phyloP scores from a whole-genome alignment of 2,329 filamentous ascomycete species.

The Aspergillus tubingensis region DNA sequence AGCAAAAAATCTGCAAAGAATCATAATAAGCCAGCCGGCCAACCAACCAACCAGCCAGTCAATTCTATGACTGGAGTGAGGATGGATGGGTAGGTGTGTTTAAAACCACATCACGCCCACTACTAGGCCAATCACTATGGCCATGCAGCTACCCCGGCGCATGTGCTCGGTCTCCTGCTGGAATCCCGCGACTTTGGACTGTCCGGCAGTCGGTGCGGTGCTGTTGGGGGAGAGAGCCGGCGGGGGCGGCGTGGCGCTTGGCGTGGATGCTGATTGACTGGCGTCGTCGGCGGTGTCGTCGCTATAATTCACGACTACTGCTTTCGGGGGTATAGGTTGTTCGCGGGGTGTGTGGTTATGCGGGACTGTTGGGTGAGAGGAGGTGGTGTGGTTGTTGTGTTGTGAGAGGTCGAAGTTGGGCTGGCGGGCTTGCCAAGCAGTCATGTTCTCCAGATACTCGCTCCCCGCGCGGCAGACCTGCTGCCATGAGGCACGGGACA shows the following conservation, averaged over 20 bases:
- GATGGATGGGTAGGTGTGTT: too few relatives aligned
- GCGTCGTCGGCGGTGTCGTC: neutral
- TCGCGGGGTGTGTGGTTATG: neutral
- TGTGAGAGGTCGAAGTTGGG: neutral
- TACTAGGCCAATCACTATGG: slow-evolving; percentile 39
- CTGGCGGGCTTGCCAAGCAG: neutral
- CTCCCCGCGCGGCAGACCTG: slow-evolving; percentile 32
- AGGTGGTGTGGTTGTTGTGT: neutral
- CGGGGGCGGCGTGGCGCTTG: slow-evolving; percentile 7
- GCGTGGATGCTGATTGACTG: neutral
- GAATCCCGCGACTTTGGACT: slow-evolving; percentile 27
- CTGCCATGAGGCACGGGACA: slow-evolving; percentile 31
- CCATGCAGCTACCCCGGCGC: slow-evolving; percentile 39
- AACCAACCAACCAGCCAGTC: neutral
- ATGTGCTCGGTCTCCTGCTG: slow-evolving; percentile 30
- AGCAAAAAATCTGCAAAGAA: slow-evolving; percentile 10
- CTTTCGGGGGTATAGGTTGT: neutral
- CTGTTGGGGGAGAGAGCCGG: slow-evolving; percentile 11
- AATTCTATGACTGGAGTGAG: too few relatives aligned
- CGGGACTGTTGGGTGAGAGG: neutral
- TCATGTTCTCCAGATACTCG: slow-evolving; percentile 16
- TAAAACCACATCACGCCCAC: slow-evolving; percentile 42
- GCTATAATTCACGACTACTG: slow-evolving; percentile 1
- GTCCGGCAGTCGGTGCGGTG: slow-evolving; percentile 18
- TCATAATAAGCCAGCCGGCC: slow-evolving; percentile 12